These are phyloP conservation scores for Leccinum pachyderme DNA, from an alignment of 1,284 basidiomycete genomes.

Conservation along the genomic window DNA sequence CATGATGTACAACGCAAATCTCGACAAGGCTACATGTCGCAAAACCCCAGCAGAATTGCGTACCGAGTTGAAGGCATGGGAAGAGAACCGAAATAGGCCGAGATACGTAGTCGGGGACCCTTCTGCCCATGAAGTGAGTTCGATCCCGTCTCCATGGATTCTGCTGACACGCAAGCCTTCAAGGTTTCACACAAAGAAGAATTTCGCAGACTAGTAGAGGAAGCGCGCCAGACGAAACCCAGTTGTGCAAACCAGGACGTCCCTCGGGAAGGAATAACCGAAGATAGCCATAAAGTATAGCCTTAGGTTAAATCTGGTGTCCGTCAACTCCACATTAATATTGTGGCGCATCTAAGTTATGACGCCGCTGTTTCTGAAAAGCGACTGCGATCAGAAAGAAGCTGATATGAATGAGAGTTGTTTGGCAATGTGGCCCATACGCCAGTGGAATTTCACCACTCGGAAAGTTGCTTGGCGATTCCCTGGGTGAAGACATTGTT, in stretches of 20 bases:
- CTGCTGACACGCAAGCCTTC: not conserved
- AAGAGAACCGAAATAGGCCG: slow-evolving; percentile 40
- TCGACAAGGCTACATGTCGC: slow-evolving; percentile 55
- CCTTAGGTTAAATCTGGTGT: slow-evolving; percentile 4
- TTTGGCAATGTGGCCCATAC: not conserved
- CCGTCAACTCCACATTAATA: not conserved
- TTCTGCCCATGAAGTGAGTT: slow-evolving; percentile 47
- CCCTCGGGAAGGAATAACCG: slow-evolving; percentile 1
- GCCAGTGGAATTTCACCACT: not conserved
- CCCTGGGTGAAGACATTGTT: not conserved
- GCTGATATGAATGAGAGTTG: slow-evolving; percentile 8
- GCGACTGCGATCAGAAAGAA: not conserved
- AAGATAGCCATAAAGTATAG: slow-evolving; percentile 15
- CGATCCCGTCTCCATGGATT: not conserved
- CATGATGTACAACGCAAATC: slow-evolving; percentile 66
- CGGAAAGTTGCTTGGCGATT: not conserved
- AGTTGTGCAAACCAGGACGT: slow-evolving; percentile 1
- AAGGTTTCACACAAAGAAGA: slow-evolving; percentile 27
- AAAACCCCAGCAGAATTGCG: slow-evolving; percentile 48
- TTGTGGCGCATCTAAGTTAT: not conserved
- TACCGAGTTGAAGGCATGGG: slow-evolving; percentile 57
- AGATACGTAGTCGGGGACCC: slow-evolving; percentile 46
- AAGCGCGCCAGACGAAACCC: slow-evolving; percentile 19
- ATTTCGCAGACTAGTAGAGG: slow-evolving; percentile 26
- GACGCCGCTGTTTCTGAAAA: slow-evolving; percentile 2